Evolutionary conservation across 768 basidiomycete genomes (phyloP), one percentile per base, ranked within the genome.

Genomic region (Boletus huronensis): DNA sequence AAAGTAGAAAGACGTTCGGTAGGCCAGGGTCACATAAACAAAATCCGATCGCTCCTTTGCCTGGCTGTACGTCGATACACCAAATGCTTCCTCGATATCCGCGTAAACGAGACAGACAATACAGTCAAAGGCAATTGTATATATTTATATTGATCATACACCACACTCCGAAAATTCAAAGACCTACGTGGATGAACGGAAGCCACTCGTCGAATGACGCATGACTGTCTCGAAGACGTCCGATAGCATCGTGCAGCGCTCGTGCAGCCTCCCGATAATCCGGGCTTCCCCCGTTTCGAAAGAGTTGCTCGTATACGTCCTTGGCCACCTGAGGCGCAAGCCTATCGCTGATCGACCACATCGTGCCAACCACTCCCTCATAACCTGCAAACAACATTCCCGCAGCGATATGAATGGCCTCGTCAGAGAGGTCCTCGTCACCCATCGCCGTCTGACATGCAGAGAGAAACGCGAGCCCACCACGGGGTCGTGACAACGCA

Each of bases 1-100:
- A 99, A 99, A 0, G 97, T 99, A 23, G 90, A 83, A 1, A 99
- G 83, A 67, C 94, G 91, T 46, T 73, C 64, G 9, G 74, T n/a
- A n/a, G n/a, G n/a, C n/a, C 65, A 2, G 97, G 96, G 63, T 96
- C 84, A 70, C 86, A 98, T 13, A 99, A 80, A 74, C n/a, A n/a
- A n/a, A n/a, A n/a, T n/a, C n/a, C n/a, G n/a, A n/a, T n/a, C n/a
- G n/a, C n/a, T n/a, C n/a, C n/a, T n/a, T n/a, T n/a, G n/a, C n/a
- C n/a, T n/a, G n/a, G n/a, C n/a, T 25, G 23, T 2, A 25, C 23
- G 29, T 31, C 10, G 5, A 31, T 2, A n/a, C n/a, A n/a, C n/a
- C n/a, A n/a, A n/a, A n/a, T n/a, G n/a, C n/a, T n/a, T n/a, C n/a
- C n/a, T n/a, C n/a, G n/a, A 9, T 36, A 36, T 36, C 35, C 35